A percentile compares a stretch with the other conserved stretches of the same genome.
Evolutionary conservation across 106 monocot species (phyloP).

Genomic region (Amphibolis antarctica): DNA sequence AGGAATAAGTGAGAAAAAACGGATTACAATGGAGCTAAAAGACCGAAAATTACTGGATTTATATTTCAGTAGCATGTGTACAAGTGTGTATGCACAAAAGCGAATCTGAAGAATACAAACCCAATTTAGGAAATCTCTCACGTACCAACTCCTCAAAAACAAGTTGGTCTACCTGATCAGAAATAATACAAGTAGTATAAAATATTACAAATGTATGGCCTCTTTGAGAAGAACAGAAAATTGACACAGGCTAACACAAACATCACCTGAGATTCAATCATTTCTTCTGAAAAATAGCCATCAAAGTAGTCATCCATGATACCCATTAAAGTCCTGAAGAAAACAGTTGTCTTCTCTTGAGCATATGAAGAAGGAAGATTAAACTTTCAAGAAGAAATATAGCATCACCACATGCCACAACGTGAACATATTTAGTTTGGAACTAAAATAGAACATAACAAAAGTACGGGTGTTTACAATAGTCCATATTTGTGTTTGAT

Average conservation of each 20-base stretch:
- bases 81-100: neutral
- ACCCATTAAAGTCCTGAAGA: slow-evolving; percentile 28
- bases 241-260: neutral
- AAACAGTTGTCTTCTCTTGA: too few relatives aligned
- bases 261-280: slow-evolving; percentile 97
- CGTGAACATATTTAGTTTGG: too few relatives aligned
- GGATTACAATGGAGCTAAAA: neutral
- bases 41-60: neutral
- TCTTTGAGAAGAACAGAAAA: too few relatives aligned
- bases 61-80: neutral
- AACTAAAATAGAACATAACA: too few relatives aligned
- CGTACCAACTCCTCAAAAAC: slow-evolving; percentile 81
- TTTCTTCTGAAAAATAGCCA: slow-evolving; percentile 94
- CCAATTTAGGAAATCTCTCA: slow-evolving; percentile 83
- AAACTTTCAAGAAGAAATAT: too few relatives aligned
- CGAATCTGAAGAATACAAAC: slow-evolving; percentile 29
- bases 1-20: neutral
- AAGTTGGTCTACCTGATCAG: slow-evolving; percentile 87
- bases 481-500: too few relatives aligned
- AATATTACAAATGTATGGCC: neutral
- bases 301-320: slow-evolving; percentile 96
- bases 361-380: too few relatives aligned
- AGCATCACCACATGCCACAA: too few relatives aligned
- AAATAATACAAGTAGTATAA: neutral
- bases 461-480: too few relatives aligned